Base-by-base conservation (phyloP, 305 asterid species). In the Ilex paraguariensis region DNA sequence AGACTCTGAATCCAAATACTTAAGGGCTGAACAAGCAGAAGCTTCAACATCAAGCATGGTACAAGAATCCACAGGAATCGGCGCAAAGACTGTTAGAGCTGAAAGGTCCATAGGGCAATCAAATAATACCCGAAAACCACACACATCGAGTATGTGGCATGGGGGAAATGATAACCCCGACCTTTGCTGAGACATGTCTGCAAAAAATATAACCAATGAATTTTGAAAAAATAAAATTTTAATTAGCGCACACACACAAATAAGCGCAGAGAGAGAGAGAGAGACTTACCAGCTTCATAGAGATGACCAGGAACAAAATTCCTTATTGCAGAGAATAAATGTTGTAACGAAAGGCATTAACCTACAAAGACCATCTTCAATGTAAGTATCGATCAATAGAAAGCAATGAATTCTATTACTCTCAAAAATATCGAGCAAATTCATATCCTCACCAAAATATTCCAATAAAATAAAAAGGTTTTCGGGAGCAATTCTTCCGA, bases 81-180 rank as follows among this genome's bases (percentile, higher is more conserved):
- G 96, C 63, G 92, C 75, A 68, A 87, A 92, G 62, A 81, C 73
- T 46, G 87, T 17, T 16, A 87, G 84, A 40, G 87, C 74, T 13
- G 98, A 87, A 61, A 92, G 95, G 74, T 92, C 98, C 60, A 92
- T 33, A 17, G 98, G 97, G 79, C 83, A 89, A 73, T 91, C 98
- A 31, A 91, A 60, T 61, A 91, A 73, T 59, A 91, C 73, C 74
- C 82, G 76, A 58, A 87, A 80, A 55, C 95, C 97, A 28, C 74
- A 71, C 14, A 91, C 68, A 54, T 82, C 84, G 67, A 89, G 63
- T 65, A 89, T 77, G 79, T 84, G 85, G 84, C 91, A 89, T 53
- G 97, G 91, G 12, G 98, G 79, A 82, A 89, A 71, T 89, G 76
- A 49, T 69, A 87, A 17, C 95, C 95, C 65, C 68, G 78, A 66